A percentile compares a stretch with the other conserved stretches of the same genome.
phyloP scores from a whole-genome alignment of 352 stramenopile species.

The Thraustochytrium sp. region DNA sequence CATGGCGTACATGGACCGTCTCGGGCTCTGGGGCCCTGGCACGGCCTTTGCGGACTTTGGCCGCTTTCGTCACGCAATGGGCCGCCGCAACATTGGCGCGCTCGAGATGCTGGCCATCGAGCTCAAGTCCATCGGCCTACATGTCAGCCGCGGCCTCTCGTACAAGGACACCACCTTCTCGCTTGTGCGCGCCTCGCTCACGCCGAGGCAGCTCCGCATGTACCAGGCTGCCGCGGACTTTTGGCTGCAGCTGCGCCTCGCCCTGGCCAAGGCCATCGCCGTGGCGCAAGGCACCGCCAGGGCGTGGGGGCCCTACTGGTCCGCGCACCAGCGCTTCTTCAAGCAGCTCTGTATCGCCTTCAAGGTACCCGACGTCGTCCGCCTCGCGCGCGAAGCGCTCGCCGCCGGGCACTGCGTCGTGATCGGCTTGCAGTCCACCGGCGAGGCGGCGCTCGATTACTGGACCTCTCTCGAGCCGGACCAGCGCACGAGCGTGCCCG shows the following conservation, averaged over 20 bases:
- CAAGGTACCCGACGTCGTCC: slow-evolving; percentile 55
- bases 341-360: slow-evolving; percentile 56
- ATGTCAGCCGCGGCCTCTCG: slow-evolving; percentile 58
- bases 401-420: slow-evolving; percentile 57
- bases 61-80: slow-evolving; percentile 57
- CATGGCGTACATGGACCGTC: slow-evolving; percentile 63
- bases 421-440: slow-evolving; percentile 66
- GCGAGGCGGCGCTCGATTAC: slow-evolving; percentile 57
- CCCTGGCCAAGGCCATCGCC: not conserved
- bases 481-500: slow-evolving; percentile 20
- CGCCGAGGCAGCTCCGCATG: not conserved
- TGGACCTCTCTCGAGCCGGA: slow-evolving; percentile 31
- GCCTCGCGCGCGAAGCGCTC: slow-evolving; percentile 50
- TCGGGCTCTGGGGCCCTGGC: slow-evolving; percentile 62
- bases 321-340: slow-evolving; percentile 65
- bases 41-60: slow-evolving; percentile 57
- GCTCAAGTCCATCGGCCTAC: slow-evolving; percentile 61
- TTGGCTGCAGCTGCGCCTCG: slow-evolving; percentile 46
- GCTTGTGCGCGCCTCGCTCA: slow-evolving; percentile 10
- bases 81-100: slow-evolving; percentile 60
- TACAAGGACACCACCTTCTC: slow-evolving; percentile 61
- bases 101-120: slow-evolving; percentile 69
- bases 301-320: slow-evolving; percentile 60
- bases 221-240: not conserved
- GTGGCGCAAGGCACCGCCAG: not conserved